Percentiles rank a stretch among this genome's conserved stretches.
These are phyloP conservation scores for Hygrocybe coccinea DNA, from an alignment of 768 basidiomycete species.

Conservation along the genomic window DNA sequence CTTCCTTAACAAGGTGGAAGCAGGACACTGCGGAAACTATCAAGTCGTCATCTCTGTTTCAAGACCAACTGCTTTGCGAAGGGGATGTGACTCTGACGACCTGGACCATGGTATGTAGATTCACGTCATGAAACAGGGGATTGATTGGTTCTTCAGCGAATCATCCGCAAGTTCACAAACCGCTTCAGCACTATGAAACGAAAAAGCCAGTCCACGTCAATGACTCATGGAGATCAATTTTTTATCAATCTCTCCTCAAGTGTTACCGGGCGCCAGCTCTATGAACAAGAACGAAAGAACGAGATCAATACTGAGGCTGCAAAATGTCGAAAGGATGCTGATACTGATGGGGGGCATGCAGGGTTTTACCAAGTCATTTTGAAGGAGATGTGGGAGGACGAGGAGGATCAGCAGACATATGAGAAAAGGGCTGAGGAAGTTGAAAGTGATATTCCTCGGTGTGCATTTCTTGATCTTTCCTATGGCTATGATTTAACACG, in stretches of 20 bases:
- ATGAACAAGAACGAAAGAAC: not conserved
- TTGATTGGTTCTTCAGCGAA: not conserved
- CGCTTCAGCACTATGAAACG: not conserved
- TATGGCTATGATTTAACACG: too few relatives aligned
- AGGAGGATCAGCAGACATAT: not conserved
- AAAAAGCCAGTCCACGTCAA: not conserved
- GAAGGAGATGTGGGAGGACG: too few relatives aligned
- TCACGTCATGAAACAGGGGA: not conserved
- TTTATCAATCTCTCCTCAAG: not conserved
- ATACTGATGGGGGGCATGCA: not conserved
- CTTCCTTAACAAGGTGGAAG: not conserved
- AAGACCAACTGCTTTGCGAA: not conserved
- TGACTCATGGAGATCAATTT: not conserved
- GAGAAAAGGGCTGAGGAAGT: not conserved
- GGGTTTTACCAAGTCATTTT: not conserved
- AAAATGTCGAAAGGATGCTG: not conserved
- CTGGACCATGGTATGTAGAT: not conserved
- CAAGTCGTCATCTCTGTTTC: not conserved
- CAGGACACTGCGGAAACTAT: not conserved
- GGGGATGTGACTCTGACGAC: not conserved
- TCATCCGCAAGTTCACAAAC: not conserved
- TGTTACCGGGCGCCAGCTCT: not conserved
- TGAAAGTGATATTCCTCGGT: not conserved
- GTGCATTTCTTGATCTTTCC: not conserved
- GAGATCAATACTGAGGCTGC: not conserved